These are phyloP conservation scores for Apiospora kogelbergensis DNA, from an alignment of 2,329 filamentous ascomycete species.

Conservation along the genomic window DNA sequence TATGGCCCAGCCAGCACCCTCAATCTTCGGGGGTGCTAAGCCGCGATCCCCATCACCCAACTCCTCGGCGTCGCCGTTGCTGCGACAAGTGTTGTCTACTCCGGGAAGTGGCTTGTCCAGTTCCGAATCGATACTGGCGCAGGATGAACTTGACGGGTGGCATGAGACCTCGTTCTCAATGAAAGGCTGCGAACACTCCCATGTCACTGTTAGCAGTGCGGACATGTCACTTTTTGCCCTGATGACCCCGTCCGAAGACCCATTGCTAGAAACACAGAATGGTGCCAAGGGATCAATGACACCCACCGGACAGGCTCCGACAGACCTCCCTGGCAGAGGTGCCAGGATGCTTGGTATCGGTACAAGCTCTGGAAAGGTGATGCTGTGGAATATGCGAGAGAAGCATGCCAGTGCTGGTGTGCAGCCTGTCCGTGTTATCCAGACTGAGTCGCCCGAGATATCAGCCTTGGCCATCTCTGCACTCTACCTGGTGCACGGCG, in stretches of 20 bases:
- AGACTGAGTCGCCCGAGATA: conserved; percentile 87
- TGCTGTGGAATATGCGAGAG: conserved; percentile 84
- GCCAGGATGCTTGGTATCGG: conserved; percentile 80
- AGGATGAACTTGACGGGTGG: conserved; percentile 60
- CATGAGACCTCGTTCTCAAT: conserved; percentile 60
- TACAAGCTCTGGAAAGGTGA: conserved; percentile 72
- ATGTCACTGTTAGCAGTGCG: conserved; percentile 69
- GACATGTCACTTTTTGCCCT: conserved; percentile 75
- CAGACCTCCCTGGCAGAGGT: conserved; percentile 80
- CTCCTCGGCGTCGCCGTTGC: conserved; percentile 20
- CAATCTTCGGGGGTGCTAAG: conserved; percentile 31
- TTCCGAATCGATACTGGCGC: conserved; percentile 26
- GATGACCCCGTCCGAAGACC: conserved; percentile 76
- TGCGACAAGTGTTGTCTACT: conserved; percentile 17
- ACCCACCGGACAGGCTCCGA: conserved; percentile 38
- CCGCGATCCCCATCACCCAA: conserved; percentile 17
- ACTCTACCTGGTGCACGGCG: conserved; percentile 87
- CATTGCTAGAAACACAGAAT: conserved; percentile 58
- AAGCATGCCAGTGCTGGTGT: conserved; percentile 58
- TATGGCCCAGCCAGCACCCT: conserved; percentile 14
- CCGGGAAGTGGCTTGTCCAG: conserved; percentile 20
- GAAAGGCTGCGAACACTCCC: conserved; percentile 55
- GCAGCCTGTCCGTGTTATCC: conserved; percentile 74
- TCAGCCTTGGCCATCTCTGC: conserved; percentile 81
- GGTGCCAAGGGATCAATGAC: conserved; percentile 49